Percentiles rank a stretch among this genome's conserved stretches.
Evolutionary conservation across 2,329 filamentous ascomycete genomes (phyloP).

Genomic region (Sporothrix pseudoabietina): DNA sequence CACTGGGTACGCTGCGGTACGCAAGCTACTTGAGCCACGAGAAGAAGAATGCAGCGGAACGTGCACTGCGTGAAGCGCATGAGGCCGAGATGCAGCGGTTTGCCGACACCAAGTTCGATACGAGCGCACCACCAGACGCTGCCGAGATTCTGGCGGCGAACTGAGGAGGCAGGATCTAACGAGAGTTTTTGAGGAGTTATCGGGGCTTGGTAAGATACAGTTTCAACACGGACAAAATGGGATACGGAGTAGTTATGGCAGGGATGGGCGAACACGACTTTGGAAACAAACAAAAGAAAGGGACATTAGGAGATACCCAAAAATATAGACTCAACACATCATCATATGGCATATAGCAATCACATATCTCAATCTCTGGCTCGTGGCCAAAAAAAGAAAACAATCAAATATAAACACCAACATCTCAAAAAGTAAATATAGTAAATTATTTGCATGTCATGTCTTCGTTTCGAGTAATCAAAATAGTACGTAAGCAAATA

Average conservation of each 20-base stretch:
- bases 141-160: slow-evolving; percentile 62
- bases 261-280: neutral
- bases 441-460: slow-evolving; percentile 16
- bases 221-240: slow-evolving; percentile 8
- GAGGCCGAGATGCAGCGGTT: slow-evolving; percentile 49
- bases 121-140: slow-evolving; percentile 53
- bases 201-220: neutral
- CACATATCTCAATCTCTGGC: neutral
- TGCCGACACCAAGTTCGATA: slow-evolving; percentile 48
- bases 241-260: too few species aligned
- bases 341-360: slow-evolving; percentile 5
- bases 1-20: slow-evolving; percentile 62
- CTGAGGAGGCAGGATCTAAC: slow-evolving; percentile 37
- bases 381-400: neutral
- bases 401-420: too few species aligned
- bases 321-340: slow-evolving; percentile 9
- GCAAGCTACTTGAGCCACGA: slow-evolving; percentile 58
- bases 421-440: neutral
- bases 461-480: slow-evolving; percentile 12
- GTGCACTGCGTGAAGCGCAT: slow-evolving; percentile 42
- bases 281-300: neutral
- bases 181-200: neutral
- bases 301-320: slow-evolving; percentile 20
- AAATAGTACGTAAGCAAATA: slow-evolving; percentile 18
- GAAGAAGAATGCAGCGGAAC: slow-evolving; percentile 51